Conservation (phyloP, 1,284 basidiomycete genomes). For the Laetiporus sulphureus region DNA sequence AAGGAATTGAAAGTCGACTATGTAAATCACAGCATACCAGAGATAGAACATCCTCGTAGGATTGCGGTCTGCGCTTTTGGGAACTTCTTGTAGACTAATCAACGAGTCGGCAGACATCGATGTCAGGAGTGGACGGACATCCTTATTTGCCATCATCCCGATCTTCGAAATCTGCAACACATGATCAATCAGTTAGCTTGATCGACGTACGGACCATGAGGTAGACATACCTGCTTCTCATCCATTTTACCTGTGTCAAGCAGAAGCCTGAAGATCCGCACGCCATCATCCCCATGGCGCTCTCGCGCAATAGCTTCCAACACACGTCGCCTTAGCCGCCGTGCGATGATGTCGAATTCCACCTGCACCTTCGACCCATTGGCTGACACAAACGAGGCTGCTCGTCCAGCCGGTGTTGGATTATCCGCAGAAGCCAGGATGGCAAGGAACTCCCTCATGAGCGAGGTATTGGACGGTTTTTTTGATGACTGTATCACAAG, state of each 20-base stretch:
- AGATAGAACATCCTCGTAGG: slow-evolving; percentile 83
- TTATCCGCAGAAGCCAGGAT: slow-evolving; percentile 78
- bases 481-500: slow-evolving; percentile 47
- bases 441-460: slow-evolving; percentile 72
- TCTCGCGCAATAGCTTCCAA: slow-evolving; percentile 80
- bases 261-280: slow-evolving; percentile 79
- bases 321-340: slow-evolving; percentile 65
- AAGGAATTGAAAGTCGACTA: neutral
- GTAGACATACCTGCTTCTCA: slow-evolving; percentile 77
- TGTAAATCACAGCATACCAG: slow-evolving; percentile 46
- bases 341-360: slow-evolving; percentile 75
- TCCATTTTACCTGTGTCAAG: slow-evolving; percentile 91
- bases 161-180: slow-evolving; percentile 79
- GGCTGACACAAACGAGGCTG: slow-evolving; percentile 62
- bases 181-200: neutral
- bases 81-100: slow-evolving; percentile 87
- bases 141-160: slow-evolving; percentile 87
- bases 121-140: slow-evolving; percentile 78
- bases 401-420: slow-evolving; percentile 61
- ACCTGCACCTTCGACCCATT: slow-evolving; percentile 71
- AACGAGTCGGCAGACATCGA: slow-evolving; percentile 75
- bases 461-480: slow-evolving; percentile 48
- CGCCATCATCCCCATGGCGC: slow-evolving; percentile 80
- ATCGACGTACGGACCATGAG: neutral
- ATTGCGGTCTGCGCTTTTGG: slow-evolving; percentile 82